Percentiles rank a stretch among this genome's conserved stretches.
Evolutionary conservation across 805 yeast species (phyloP).

Genomic region (Tetrapisispora nanseiensis): DNA sequence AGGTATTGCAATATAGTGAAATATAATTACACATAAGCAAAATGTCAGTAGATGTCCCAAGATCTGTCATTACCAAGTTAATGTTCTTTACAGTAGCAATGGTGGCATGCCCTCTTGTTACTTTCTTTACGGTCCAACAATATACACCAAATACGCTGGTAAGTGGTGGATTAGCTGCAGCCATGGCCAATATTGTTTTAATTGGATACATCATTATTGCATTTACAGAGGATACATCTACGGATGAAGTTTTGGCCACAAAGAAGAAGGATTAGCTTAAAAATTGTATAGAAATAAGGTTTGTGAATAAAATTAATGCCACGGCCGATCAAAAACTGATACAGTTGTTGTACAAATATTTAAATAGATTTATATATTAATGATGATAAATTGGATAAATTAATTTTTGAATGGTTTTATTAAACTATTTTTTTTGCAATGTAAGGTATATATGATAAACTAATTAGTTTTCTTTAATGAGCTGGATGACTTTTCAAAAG

Average conservation of each 20-base stretch:
- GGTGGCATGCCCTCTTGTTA: conserved; percentile 55
- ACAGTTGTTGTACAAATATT: neutral
- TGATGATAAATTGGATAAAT: too few relatives aligned
- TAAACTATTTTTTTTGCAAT: neutral
- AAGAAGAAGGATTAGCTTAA: conserved; percentile 30
- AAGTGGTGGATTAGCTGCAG: conserved; percentile 75
- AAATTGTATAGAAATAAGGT: too few relatives aligned
- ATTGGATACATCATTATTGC: conserved; percentile 68
- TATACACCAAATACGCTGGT: conserved; percentile 41
- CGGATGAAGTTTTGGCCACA: conserved; percentile 25
- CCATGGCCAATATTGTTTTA: conserved; percentile 63
- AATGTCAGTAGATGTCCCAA: conserved; percentile 37
- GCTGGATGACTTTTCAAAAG: conserved; percentile 52
- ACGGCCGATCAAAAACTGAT: too few relatives aligned
- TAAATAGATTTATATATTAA: neutral
- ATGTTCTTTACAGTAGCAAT: conserved; percentile 68
- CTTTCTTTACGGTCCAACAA: conserved; percentile 51
- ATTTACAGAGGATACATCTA: conserved; percentile 50
- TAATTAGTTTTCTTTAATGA: conserved; percentile 27
- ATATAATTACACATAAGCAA: neutral
- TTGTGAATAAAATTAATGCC: too few relatives aligned
- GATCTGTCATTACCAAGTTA: conserved; percentile 51
- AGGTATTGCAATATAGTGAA: too few relatives aligned
- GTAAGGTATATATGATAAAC: neutral
- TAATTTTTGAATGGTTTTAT: conserved; percentile 2